Conservation (phyloP, 331 rosid species). For the Acacia concinna region DNA sequence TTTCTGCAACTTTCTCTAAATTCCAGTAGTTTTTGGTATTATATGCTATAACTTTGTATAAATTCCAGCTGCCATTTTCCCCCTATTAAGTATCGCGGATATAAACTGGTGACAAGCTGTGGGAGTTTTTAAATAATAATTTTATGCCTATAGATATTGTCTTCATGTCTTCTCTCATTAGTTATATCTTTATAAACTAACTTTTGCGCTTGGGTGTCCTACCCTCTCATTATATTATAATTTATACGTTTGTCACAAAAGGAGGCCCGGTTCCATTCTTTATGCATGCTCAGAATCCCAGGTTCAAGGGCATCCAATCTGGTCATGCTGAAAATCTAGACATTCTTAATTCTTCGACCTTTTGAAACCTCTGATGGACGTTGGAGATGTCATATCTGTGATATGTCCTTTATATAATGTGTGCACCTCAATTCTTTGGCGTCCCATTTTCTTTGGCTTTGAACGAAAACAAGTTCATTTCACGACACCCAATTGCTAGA, state of each 20-base stretch:
- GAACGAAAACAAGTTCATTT: conserved; percentile 11
- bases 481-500: not conserved
- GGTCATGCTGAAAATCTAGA: not conserved
- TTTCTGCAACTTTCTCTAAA: not conserved
- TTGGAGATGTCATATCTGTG: not conserved
- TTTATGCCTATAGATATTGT: not conserved
- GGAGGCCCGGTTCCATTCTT: not conserved
- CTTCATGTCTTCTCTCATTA: not conserved
- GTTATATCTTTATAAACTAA: not conserved
- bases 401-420: not conserved
- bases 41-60: not conserved
- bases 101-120: not conserved
- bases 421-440: not conserved
- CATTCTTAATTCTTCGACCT: not conserved
- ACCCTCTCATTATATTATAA: not conserved
- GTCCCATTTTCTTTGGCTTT: not conserved
- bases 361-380: conserved; percentile 10
- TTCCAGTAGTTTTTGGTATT: not conserved
- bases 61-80: not conserved
- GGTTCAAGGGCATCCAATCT: not conserved
- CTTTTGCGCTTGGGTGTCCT: not conserved
- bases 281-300: not conserved
- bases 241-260: not conserved
- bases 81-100: not conserved
- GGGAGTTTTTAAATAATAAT: not conserved